phyloP scores from a whole-genome alignment of 495 filamentous ascomycete genomes.

The Neurospora sublineolata region DNA sequence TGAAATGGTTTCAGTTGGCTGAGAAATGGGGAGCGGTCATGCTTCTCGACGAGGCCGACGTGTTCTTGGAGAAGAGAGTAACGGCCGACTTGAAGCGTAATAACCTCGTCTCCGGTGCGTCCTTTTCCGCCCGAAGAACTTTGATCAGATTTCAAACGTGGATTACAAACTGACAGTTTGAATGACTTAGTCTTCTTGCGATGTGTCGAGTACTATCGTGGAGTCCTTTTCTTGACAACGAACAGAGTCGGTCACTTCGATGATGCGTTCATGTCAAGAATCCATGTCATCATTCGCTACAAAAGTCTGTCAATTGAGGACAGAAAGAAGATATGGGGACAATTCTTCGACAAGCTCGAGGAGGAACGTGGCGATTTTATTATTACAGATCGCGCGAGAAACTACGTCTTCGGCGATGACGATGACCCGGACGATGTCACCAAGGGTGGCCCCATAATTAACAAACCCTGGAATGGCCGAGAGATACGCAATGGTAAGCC shows the following conservation, averaged over 20 bases:
- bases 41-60: conserved; percentile 30
- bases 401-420: conserved; percentile 7
- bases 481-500: conserved; percentile 34
- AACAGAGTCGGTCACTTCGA: conserved; percentile 45
- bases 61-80: conserved; percentile 21
- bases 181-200: conserved; percentile 41
- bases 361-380: conserved; percentile 5
- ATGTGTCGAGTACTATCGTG: conserved; percentile 46
- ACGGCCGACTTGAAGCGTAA: conserved; percentile 16
- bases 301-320: conserved; percentile 12
- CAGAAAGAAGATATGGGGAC: conserved; percentile 10
- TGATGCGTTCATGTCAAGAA: conserved; percentile 43
- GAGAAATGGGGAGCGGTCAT: conserved; percentile 14
- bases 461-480: conserved; percentile 29
- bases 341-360: conserved; percentile 9
- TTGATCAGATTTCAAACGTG: no score
- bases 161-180: no score
- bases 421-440: no score
- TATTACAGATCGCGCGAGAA: conserved; percentile 2
- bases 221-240: conserved; percentile 48
- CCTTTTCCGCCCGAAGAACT: no score
- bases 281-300: conserved; percentile 40
- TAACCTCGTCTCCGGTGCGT: conserved; percentile 16
- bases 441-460: no score
- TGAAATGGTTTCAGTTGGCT: conserved; percentile 1